Evolutionary conservation across 169 alveolate genomes (phyloP), one percentile per base, ranked within the genome.

Genomic region (Plasmodium coatneyi): DNA sequence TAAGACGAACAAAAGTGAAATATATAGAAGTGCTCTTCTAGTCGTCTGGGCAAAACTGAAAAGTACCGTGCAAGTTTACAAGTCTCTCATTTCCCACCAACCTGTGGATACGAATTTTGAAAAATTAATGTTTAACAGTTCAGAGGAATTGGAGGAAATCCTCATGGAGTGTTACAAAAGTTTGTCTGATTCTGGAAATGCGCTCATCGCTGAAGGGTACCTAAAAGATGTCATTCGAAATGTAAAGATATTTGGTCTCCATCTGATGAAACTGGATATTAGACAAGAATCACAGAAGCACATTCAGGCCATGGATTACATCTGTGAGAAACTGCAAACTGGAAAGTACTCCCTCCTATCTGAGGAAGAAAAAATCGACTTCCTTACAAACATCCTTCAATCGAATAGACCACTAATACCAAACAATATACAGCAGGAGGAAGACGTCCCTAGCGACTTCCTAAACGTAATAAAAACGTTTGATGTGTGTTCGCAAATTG

Each of bases 281-380:
- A 87, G 98, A 16, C 98, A 97, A 92, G 98, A 97, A 39, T 93
- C 97, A 5, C 93, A 92, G 71, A 96, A 96, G 34, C 98, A 97
- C 89, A 95, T 82, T 6, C 41, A 78, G 14, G 97, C 98, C 28
- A 94, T 94, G 96, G 92, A 96, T 83, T 95, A 91, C 66, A 80
- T 96, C 32, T 93, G 92, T 83, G 82, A 82, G 60, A 95, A 94
- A 54, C 84, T 95, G 52, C 96, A 84, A 34, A 91, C 95, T 49
- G 95, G 95, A 19, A 86, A 72, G 71, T 97, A 96, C 94, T 92
- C 97, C 25, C 93, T 83, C 16, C 87, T 96, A 54, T 60, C 89
- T 46, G 98, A 96, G 66, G 95, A 93, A 12, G 95, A 95, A 60
- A 95, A 83, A 91, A 95, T 95, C 6, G 82, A 66, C 3, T 94